Conservation (phyloP, 1,284 basidiomycete genomes). For the Microbotryum violaceum region DNA sequence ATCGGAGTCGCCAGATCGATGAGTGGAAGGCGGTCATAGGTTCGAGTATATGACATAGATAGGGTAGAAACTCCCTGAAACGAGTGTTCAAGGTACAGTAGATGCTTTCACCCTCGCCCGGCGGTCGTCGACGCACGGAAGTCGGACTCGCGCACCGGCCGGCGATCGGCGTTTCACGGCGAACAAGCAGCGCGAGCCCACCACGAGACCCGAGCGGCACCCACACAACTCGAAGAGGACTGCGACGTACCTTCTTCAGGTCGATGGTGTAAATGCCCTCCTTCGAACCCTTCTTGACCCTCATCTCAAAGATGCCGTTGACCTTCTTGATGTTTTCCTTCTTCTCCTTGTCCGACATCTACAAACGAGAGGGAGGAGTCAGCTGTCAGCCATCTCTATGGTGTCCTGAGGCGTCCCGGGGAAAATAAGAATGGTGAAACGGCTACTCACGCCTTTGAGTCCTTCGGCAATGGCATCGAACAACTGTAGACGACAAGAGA, state of each 20-base stretch:
- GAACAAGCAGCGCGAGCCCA: neutral
- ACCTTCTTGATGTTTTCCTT: constrained; percentile 34
- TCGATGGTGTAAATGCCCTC: constrained; percentile 50
- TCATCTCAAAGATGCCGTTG: constrained; percentile 37
- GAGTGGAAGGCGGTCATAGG: too few species aligned
- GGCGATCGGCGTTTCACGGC: neutral
- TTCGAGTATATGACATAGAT: too few species aligned
- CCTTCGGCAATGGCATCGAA: constrained; percentile 31
- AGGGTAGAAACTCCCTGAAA: neutral
- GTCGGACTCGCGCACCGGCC: too few species aligned
- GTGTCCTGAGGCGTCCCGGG: neutral
- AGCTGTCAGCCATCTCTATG: neutral
- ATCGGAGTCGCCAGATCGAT: too few species aligned
- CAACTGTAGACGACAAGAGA: constrained; percentile 21
- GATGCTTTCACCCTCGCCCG: too few species aligned
- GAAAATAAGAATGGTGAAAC: rapidly evolving
- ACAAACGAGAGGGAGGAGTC: neutral
- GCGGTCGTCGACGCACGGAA: too few species aligned
- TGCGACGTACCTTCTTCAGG: constrained; percentile 63
- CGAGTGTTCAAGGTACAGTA: neutral
- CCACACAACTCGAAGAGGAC: neutral
- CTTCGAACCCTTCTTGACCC: constrained; percentile 40
- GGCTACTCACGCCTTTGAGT: constrained; percentile 17
- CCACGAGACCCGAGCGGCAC: neutral
- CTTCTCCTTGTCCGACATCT: constrained; percentile 31